Evolutionary conservation across 495 filamentous ascomycete genomes (phyloP).

Genomic region (Hapsidospora chrysogenum): DNA sequence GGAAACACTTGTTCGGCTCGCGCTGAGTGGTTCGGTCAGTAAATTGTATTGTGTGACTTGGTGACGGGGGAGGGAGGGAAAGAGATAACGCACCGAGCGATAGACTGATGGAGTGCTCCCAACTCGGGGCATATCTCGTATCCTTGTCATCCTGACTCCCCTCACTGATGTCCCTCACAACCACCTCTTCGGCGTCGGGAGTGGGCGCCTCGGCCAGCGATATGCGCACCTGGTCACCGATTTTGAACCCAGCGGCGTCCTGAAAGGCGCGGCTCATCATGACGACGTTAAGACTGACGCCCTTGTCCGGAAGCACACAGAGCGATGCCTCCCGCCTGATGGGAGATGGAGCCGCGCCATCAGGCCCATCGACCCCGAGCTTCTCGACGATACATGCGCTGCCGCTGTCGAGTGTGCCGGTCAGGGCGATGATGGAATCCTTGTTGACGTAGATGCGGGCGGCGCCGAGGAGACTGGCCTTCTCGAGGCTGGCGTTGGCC

Average conservation of each 20-base stretch:
- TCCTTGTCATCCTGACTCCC: slow-evolving; percentile 2
- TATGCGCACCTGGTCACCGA: slow-evolving; percentile 44
- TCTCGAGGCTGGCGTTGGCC: slow-evolving; percentile 3
- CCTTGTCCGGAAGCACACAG: slow-evolving; percentile 46
- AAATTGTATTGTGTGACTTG: no score
- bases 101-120: slow-evolving; percentile 12
- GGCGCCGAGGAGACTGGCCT: slow-evolving; percentile 10
- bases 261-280: slow-evolving; percentile 45
- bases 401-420: slow-evolving; percentile 35
- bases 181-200: slow-evolving; percentile 20
- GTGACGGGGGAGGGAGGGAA: no score
- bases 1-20: slow-evolving; percentile 29
- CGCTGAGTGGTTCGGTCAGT: no score
- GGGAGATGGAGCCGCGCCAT: slow-evolving; percentile 1
- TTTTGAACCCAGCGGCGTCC: slow-evolving; percentile 43
- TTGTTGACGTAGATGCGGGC: slow-evolving; percentile 54
- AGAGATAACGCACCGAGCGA: no score
- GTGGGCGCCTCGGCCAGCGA: slow-evolving; percentile 13
- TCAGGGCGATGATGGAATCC: slow-evolving; percentile 41
- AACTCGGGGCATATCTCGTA: slow-evolving; percentile 8
- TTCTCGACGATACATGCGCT: slow-evolving; percentile 37
- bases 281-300: slow-evolving; percentile 15
- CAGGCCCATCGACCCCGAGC: slow-evolving; percentile 11
- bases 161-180: slow-evolving; percentile 13
- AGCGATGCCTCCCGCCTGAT: slow-evolving; percentile 39